These are phyloP conservation scores for Ustulina deusta DNA, from an alignment of 2,329 filamentous ascomycete species.

Conservation along the genomic window DNA sequence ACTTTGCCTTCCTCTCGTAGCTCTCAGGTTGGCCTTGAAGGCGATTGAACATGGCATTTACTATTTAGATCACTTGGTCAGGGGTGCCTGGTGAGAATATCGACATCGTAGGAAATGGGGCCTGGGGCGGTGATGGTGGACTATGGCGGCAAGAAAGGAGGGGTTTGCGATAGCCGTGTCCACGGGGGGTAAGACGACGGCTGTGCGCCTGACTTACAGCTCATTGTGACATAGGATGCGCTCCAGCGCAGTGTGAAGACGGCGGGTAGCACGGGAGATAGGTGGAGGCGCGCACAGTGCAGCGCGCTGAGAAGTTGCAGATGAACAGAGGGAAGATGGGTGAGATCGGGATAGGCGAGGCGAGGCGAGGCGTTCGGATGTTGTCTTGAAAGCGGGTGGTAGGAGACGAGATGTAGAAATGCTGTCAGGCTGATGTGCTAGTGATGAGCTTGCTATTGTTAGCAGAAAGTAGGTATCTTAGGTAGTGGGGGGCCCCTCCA, in stretches of 20 bases:
- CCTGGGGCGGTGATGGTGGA: background rate
- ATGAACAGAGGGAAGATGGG: conserved; percentile 5
- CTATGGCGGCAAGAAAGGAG: conserved; percentile 3
- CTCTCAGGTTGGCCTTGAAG: conserved; percentile 96
- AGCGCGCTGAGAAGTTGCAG: conserved; percentile 10
- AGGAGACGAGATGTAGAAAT: conserved; percentile 1
- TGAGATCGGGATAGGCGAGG: conserved; percentile 18
- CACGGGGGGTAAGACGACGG: conserved; percentile 38
- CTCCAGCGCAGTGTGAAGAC: conserved; percentile 26
- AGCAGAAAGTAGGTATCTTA: conserved; percentile 4
- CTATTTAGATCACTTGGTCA: conserved; percentile 57
- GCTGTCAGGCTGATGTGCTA: conserved; percentile 16
- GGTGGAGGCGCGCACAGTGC: conserved; percentile 8
- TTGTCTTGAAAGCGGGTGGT: conserved; percentile 12
- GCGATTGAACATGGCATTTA: conserved; percentile 92
- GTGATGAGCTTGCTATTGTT: conserved; percentile 22
- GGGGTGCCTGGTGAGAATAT: conserved; percentile 29
- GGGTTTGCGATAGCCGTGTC: background rate
- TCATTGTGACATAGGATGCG: conserved; percentile 52
- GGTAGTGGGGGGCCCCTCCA: conserved; percentile 19
- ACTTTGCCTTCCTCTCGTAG: conserved; percentile 98
- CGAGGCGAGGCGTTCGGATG: background rate
- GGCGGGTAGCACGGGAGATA: conserved; percentile 22
- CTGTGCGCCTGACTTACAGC: conserved; percentile 53
- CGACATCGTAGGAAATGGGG: conserved; percentile 9